Conservation (phyloP, 768 basidiomycete species). For the Phaeolepiota aurea region DNA sequence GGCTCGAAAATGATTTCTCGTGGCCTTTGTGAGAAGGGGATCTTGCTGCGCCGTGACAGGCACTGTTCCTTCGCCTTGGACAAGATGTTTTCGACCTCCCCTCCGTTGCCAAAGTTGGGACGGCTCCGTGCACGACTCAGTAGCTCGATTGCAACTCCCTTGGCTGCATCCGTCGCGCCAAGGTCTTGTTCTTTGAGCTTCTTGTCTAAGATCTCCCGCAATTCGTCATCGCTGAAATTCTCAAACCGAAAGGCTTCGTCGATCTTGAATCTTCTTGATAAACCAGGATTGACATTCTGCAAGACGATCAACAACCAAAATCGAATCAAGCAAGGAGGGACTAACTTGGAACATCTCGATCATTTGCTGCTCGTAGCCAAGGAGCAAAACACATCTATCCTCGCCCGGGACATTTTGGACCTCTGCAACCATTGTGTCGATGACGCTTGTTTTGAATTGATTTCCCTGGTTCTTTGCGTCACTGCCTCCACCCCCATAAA, state of each 20-base stretch:
- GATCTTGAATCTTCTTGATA: slow-evolving; percentile 58
- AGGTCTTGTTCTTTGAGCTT: slow-evolving; percentile 56
- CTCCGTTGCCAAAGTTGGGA: slow-evolving; percentile 60
- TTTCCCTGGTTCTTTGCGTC: slow-evolving; percentile 25
- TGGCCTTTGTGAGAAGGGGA: slow-evolving; percentile 14
- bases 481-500: slow-evolving; percentile 39
- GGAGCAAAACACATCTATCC: slow-evolving; percentile 56
- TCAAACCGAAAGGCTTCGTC: slow-evolving; percentile 65
- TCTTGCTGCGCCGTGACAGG: slow-evolving; percentile 24
- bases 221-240: slow-evolving; percentile 48
- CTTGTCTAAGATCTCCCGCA: slow-evolving; percentile 40
- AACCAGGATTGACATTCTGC: slow-evolving; percentile 65
- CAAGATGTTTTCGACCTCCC: slow-evolving; percentile 56
- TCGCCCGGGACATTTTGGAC: slow-evolving; percentile 63
- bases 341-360: slow-evolving; percentile 66
- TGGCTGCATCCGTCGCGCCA: slow-evolving; percentile 46
- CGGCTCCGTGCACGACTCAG: slow-evolving; percentile 33
- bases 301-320: background rate
- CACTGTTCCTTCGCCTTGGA: slow-evolving; percentile 36
- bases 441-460: slow-evolving; percentile 56
- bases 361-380: slow-evolving; percentile 63
- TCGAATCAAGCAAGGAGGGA: background rate
- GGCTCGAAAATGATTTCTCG: slow-evolving; percentile 43
- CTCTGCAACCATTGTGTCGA: slow-evolving; percentile 70
- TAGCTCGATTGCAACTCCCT: slow-evolving; percentile 43